Evolutionary conservation across 2,329 filamentous ascomycete genomes (phyloP), one percentile per base, ranked within the genome.

Genomic region (Neospermospora avenae): DNA sequence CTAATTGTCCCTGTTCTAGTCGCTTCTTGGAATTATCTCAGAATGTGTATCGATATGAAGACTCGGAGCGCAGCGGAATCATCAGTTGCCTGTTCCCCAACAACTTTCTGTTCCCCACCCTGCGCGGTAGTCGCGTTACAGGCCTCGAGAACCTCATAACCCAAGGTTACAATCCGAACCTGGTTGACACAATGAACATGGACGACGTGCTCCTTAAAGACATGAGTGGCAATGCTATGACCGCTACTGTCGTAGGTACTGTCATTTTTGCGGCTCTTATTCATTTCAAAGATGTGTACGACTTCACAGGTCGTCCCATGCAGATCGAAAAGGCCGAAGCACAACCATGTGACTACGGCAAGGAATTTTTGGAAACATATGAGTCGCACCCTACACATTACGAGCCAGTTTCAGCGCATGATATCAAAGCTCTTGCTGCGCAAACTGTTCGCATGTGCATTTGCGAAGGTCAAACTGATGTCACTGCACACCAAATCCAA

Each of bases 191-290:
- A n/a, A 85, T 82, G 0, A 80, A 80, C 8, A 86, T 93, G 67
- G 81, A 79, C 0, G 78, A 86, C 49, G 72, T 75, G 1, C 77
- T 92, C 18, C 76, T 90, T 2, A 84, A 87, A 63, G 84, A 91
- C 64, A 75, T 93, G 2, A 88, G 88, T 1, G 90, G 90, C 0
- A 93, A 95, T 70, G 90, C 90, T 0, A 93, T 93, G 90, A 85
- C 83, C 0, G 84, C 84, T 0, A 88, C 89, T 0, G 87, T 91
- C 0, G 84, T 92, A 10, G 87, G 86, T 2, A 78, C 82, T 1
- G 81, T 83, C 0, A 79, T 89, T 1, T 67, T 90, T 1, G 77
- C 84, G 1, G 80, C 84, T 0, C 71, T 93, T 1, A 79, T 85
- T 39, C 58, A 68, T 5, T 68, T 70, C 39, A 31, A 57, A 6